These are phyloP conservation scores for Fomitopsis pinicola DNA, from an alignment of 1,284 basidiomycete genomes.

Conservation along the genomic window DNA sequence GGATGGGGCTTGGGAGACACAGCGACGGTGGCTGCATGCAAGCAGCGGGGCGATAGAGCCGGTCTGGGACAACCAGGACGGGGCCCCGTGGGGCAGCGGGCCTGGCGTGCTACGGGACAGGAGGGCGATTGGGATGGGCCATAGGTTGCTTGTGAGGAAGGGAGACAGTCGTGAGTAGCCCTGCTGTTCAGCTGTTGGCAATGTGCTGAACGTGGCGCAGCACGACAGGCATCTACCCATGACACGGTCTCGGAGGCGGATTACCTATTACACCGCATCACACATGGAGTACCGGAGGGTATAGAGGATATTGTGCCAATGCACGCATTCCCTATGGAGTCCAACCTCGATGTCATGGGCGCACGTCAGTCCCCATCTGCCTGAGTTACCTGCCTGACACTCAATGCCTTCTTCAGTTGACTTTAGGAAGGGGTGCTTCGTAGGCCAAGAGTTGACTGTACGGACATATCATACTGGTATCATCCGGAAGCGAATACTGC, in stretches of 20 bases:
- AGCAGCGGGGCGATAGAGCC: conserved; percentile 68
- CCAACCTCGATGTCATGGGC: conserved; percentile 91
- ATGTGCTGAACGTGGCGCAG: conserved; percentile 32
- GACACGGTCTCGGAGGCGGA: conserved; percentile 48
- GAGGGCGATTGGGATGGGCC: conserved; percentile 76
- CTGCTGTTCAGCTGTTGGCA: neutral
- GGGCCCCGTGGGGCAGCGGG: conserved; percentile 61
- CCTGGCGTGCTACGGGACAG: conserved; percentile 58
- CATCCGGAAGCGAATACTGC: conserved; percentile 87
- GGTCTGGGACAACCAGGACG: conserved; percentile 43
- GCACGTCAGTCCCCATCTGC: conserved; percentile 54
- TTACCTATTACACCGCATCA: conserved; percentile 78
- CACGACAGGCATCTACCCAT: conserved; percentile 49
- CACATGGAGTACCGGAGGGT: conserved; percentile 89
- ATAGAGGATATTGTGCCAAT: conserved; percentile 71
- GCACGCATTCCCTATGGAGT: conserved; percentile 88
- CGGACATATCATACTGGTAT: conserved; percentile 95
- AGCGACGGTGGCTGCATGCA: conserved; percentile 50
- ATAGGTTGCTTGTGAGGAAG: conserved; percentile 63
- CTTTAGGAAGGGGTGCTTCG: conserved; percentile 97
- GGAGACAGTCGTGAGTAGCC: conserved; percentile 65
- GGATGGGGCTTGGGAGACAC: conserved; percentile 34
- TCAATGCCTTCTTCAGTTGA: conserved; percentile 59
- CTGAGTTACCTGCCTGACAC: neutral
- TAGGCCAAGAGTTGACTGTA: conserved; percentile 97